Percentiles rank a stretch among this genome's conserved stretches.
Evolutionary conservation across 2,329 filamentous ascomycete species (phyloP).

Genomic region (Catunica adiposa): DNA sequence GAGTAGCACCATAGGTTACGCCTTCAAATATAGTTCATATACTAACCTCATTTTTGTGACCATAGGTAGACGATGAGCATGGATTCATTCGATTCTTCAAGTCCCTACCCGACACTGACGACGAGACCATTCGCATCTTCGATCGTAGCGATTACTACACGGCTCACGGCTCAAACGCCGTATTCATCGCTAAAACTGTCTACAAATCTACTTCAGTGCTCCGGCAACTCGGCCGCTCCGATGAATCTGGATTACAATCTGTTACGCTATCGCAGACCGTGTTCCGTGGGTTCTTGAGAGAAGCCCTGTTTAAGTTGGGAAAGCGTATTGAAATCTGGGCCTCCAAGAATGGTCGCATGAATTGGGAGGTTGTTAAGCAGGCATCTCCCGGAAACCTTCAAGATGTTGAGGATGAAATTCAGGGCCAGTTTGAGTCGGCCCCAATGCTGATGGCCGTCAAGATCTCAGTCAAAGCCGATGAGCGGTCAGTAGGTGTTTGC

Average conservation of each 20-base stretch:
- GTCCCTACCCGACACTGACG: constrained; percentile 53
- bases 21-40: background rate
- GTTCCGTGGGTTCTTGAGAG: constrained; percentile 86
- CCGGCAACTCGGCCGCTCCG: constrained; percentile 69
- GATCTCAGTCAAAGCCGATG: constrained; percentile 69
- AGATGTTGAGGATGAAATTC: constrained; percentile 90
- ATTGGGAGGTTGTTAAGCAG: constrained; percentile 83
- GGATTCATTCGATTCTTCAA: constrained; percentile 97
- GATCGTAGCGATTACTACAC: constrained; percentile 93
- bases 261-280: constrained; percentile 93
- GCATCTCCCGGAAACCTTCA: constrained; percentile 93
- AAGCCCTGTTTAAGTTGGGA: constrained; percentile 79
- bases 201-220: constrained; percentile 97
- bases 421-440: constrained; percentile 67
- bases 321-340: constrained; percentile 87
- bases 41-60: background rate
- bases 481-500: constrained; percentile 82
- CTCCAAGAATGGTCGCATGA: constrained; percentile 57
- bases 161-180: constrained; percentile 73
- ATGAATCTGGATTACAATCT: constrained; percentile 71
- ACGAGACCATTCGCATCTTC: constrained; percentile 75
- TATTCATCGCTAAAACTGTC: constrained; percentile 67
- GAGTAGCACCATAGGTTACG: background rate
- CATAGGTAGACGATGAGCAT: constrained; percentile 85
- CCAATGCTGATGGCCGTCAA: constrained; percentile 95